Evolutionary conservation across 208 protist genomes (phyloP).

Genomic region (Leishmania amazonensis): DNA sequence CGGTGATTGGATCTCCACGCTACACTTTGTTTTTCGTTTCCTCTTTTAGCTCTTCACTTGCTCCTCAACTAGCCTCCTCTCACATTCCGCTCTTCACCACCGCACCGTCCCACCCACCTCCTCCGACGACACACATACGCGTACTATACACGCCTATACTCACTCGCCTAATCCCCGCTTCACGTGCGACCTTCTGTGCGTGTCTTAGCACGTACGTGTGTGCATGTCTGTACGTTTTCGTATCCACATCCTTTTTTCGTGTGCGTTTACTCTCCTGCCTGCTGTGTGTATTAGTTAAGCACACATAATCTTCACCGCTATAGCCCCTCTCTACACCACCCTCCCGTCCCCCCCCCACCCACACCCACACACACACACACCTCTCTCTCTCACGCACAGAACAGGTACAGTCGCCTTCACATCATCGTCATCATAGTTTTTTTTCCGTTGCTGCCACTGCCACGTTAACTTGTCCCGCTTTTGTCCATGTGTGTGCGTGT

Average conservation of each 20-base stretch:
- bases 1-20: neutral
- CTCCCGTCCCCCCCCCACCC: neutral
- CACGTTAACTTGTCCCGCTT: neutral
- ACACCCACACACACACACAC: neutral
- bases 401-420: neutral
- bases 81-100: neutral
- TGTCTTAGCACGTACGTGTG: conserved; percentile 1
- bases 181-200: neutral
- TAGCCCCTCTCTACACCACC: neutral
- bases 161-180: neutral
- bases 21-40: neutral
- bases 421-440: conserved; percentile 1
- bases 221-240: neutral
- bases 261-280: neutral
- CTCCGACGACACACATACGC: neutral
- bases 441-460: neutral
- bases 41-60: neutral
- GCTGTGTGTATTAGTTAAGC: conserved; percentile 7
- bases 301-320: neutral
- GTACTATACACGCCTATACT: neutral
- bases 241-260: neutral
- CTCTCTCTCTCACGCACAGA: neutral
- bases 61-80: neutral
- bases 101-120: neutral
- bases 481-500: neutral